Evolutionary conservation across 805 yeast species (phyloP).

Genomic region (Candida endomychidarum): DNA sequence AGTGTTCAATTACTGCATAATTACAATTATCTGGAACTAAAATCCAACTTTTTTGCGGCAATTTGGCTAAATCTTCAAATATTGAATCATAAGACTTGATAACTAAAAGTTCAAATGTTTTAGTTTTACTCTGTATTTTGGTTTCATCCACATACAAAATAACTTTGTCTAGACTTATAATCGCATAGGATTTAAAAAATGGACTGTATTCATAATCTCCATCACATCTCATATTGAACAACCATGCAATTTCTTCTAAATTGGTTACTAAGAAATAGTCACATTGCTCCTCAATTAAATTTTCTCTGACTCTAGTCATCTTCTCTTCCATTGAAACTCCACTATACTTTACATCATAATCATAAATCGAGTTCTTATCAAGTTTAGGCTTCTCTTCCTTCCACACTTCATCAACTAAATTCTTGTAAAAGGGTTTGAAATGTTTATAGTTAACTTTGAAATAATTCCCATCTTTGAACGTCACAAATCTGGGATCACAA

Average conservation of each 20-base stretch:
- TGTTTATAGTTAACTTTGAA: slow-evolving; percentile 26
- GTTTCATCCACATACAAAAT: slow-evolving; percentile 55
- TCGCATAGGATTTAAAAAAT: slow-evolving; percentile 71
- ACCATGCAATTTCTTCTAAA: slow-evolving; percentile 89
- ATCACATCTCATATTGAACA: slow-evolving; percentile 63
- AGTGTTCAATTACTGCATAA: slow-evolving; percentile 33
- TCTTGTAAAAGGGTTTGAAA: slow-evolving; percentile 31
- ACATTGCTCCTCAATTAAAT: slow-evolving; percentile 26
- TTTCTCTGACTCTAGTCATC: slow-evolving; percentile 25
- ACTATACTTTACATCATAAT: slow-evolving; percentile 28
- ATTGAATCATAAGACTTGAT: slow-evolving; percentile 58
- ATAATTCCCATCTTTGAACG: slow-evolving; percentile 44
- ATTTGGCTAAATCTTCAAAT: slow-evolving; percentile 53
- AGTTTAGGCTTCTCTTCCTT: slow-evolving; percentile 32
- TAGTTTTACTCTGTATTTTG: slow-evolving; percentile 31
- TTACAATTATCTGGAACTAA: slow-evolving; percentile 33
- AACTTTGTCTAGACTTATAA: slow-evolving; percentile 36
- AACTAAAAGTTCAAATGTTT: slow-evolving; percentile 24
- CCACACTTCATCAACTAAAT: slow-evolving; percentile 42
- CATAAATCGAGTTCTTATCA: slow-evolving; percentile 32
- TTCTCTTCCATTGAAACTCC: slow-evolving; percentile 36
- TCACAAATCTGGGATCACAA: slow-evolving; percentile 77
- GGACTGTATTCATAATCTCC: slow-evolving; percentile 82
- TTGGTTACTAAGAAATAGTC: slow-evolving; percentile 49
- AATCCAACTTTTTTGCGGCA: slow-evolving; percentile 20